Conservation (phyloP, 2,329 filamentous ascomycete species). For the Fusarium dimerum region DNA sequence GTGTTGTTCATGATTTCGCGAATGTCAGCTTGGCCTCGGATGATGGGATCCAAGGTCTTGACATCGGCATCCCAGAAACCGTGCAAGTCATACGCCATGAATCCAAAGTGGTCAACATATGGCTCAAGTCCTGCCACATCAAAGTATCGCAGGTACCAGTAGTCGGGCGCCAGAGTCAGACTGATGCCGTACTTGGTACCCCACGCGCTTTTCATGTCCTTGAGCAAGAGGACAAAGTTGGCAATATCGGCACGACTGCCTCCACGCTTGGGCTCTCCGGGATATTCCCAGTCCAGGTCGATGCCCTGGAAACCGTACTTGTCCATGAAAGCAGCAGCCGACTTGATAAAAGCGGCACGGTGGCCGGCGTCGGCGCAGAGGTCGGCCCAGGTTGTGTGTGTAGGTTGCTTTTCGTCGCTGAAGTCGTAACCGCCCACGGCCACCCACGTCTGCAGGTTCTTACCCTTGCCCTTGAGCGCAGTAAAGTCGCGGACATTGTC, state of each 20-base stretch:
- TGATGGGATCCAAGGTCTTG: constrained; percentile 29
- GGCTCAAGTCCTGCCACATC: constrained; percentile 37
- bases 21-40: constrained; percentile 44
- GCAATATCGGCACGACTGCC: constrained; percentile 36
- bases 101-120: constrained; percentile 39
- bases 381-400: constrained; percentile 28
- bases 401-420: constrained; percentile 32
- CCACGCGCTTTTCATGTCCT: constrained; percentile 32
- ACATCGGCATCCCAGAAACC: constrained; percentile 42
- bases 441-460: constrained; percentile 37
- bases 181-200: constrained; percentile 42
- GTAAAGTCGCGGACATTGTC: constrained; percentile 11
- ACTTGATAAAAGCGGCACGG: constrained; percentile 39
- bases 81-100: constrained; percentile 45
- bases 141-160: constrained; percentile 41
- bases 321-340: constrained; percentile 21
- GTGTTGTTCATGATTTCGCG: constrained; percentile 40
- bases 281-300: constrained; percentile 51
- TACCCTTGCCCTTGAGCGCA: constrained; percentile 28
- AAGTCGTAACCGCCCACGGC: constrained; percentile 45
- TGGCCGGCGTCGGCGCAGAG: constrained; percentile 24
- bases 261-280: constrained; percentile 34
- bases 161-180: constrained; percentile 36
- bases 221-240: constrained; percentile 38
- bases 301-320: constrained; percentile 33